Percentiles rank a stretch among this genome's conserved stretches.
Conservation (phyloP, 257 asterid genomes). For the Petunia secreta region DNA sequence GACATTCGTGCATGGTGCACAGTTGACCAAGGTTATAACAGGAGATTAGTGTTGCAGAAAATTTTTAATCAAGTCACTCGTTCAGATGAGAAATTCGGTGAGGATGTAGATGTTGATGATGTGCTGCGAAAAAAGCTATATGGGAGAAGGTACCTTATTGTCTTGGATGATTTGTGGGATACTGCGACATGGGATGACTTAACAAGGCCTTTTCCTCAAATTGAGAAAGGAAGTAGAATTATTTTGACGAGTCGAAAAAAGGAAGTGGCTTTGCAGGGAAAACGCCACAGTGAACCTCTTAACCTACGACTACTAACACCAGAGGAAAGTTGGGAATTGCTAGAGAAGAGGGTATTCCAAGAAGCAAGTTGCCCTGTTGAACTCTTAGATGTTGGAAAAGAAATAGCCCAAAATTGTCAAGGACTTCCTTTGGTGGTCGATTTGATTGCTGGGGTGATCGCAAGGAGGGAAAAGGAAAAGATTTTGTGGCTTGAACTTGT, state of each 20-base stretch:
- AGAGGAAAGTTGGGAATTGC: conserved; percentile 31
- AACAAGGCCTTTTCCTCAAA: conserved; percentile 13
- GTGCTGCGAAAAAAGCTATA: background rate
- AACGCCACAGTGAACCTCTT: background rate
- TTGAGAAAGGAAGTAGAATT: conserved; percentile 25
- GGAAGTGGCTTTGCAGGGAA: conserved; percentile 21
- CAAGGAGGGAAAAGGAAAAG: conserved; percentile 24
- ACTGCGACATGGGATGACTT: conserved; percentile 26
- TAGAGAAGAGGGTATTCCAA: conserved; percentile 27
- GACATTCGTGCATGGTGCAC: conserved; percentile 25
- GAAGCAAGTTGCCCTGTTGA: conserved; percentile 28
- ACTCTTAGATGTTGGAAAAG: conserved; percentile 25
- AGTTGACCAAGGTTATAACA: background rate
- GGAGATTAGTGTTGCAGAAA: background rate
- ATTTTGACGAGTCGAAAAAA: conserved; percentile 19
- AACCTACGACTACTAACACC: background rate
- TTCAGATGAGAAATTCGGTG: background rate
- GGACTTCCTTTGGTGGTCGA: conserved; percentile 39
- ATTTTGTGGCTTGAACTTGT: conserved; percentile 30
- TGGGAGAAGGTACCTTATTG: conserved; percentile 27
- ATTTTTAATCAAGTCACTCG: background rate
- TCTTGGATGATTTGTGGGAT: conserved; percentile 37
- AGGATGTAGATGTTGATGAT: conserved; percentile 12
- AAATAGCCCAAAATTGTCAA: conserved; percentile 28
- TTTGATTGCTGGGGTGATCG: conserved; percentile 33